A percentile compares a stretch with the other conserved stretches of the same genome.
Evolutionary conservation across 768 basidiomycete genomes (phyloP).

Genomic region (Amanita pseudoporphyria): DNA sequence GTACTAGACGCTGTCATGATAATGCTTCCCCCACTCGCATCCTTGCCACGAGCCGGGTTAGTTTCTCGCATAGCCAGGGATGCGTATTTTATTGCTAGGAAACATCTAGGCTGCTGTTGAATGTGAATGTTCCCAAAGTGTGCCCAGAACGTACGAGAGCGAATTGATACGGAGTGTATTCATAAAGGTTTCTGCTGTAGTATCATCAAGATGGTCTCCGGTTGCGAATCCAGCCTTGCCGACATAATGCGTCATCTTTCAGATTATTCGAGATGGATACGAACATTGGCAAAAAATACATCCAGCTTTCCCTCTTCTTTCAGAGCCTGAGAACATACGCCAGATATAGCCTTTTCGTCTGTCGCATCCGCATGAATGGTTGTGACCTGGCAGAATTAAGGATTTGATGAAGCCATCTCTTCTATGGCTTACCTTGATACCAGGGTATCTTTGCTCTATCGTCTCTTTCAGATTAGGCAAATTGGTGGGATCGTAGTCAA

Average conservation of each 20-base stretch:
- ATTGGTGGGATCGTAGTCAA: constrained; percentile 59
- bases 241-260: constrained; percentile 2
- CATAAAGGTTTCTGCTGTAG: constrained; percentile 59
- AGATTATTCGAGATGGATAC: constrained; percentile 12
- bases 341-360: constrained; percentile 58
- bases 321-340: constrained; percentile 61
- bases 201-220: constrained; percentile 34
- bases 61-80: constrained; percentile 71
- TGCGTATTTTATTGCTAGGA: constrained; percentile 82
- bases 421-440: constrained; percentile 54
- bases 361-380: constrained; percentile 76
- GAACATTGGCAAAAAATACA: constrained; percentile 91
- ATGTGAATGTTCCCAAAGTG: background rate
- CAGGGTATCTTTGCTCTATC: constrained; percentile 58
- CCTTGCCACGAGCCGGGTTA: constrained; percentile 62
- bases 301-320: constrained; percentile 82
- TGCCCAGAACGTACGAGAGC: constrained; percentile 31
- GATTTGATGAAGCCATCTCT: background rate
- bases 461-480: constrained; percentile 63
- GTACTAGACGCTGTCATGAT: constrained; percentile 79
- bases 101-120: constrained; percentile 45
- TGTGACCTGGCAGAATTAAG: constrained; percentile 48
- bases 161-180: constrained; percentile 71
- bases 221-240: constrained; percentile 60
- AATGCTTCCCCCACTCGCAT: constrained; percentile 66